These are phyloP conservation scores for Cokeromyces recurvatus DNA, from an alignment of 371 early-diverging fungal species.

Conservation along the genomic window DNA sequence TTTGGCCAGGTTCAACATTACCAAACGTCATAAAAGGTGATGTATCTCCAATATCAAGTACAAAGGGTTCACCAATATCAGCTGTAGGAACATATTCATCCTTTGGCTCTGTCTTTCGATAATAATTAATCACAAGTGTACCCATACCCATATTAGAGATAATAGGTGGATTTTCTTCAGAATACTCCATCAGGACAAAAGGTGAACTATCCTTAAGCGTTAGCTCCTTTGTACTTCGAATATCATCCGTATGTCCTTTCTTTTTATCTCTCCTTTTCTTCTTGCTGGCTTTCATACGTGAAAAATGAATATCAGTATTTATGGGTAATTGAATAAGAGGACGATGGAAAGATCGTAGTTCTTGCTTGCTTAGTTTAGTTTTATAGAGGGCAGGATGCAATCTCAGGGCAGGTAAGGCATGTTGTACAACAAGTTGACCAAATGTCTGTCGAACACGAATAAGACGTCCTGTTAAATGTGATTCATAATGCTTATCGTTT, in stretches of 20 bases:
- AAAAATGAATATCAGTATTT: constrained; percentile 57
- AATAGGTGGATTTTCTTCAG: constrained; percentile 98
- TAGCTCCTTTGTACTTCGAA: constrained; percentile 85
- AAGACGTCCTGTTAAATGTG: constrained; percentile 63
- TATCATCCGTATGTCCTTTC: constrained; percentile 68
- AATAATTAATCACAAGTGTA: constrained; percentile 93
- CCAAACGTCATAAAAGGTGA: constrained; percentile 98
- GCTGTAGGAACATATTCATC: constrained; percentile 75
- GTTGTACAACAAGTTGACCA: constrained; percentile 89
- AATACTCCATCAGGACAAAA: constrained; percentile 93
- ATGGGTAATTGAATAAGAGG: constrained; percentile 71
- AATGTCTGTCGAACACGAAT: constrained; percentile 85
- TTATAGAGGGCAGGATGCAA: constrained; percentile 89
- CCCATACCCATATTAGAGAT: constrained; percentile 98
- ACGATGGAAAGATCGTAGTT: constrained; percentile 94
- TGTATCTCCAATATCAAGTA: constrained; percentile 92
- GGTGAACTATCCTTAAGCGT: constrained; percentile 86
- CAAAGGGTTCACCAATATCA: constrained; percentile 81
- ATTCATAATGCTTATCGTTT: constrained; percentile 93
- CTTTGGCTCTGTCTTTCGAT: constrained; percentile 87
- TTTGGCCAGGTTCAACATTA: constrained; percentile 91
- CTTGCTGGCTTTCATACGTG: constrained; percentile 65
- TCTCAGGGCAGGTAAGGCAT: constrained; percentile 90
- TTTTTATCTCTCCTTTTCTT: constrained; percentile 76
- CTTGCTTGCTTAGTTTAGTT: constrained; percentile 80